Percentiles rank a stretch among this genome's conserved stretches.
phyloP scores from a whole-genome alignment of 1,284 basidiomycete genomes.

The Taiwanofungus camphoratus region DNA sequence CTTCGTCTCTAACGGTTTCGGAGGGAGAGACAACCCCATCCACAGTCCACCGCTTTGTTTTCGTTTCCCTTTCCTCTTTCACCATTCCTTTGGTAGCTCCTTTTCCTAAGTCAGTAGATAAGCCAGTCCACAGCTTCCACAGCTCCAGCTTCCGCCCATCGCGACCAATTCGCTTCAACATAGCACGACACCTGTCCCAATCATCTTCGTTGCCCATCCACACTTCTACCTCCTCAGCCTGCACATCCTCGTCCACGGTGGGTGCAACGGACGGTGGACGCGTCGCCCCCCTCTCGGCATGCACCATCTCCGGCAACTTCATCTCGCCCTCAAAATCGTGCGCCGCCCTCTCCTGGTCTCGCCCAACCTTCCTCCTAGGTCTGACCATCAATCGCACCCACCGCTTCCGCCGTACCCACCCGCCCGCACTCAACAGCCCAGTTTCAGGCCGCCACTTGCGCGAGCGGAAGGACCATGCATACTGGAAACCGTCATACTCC shows the following conservation, averaged over 20 bases:
- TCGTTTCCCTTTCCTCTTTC: slow-evolving; percentile 1
- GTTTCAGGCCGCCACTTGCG: slow-evolving; percentile 59
- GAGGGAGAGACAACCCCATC: too few species aligned
- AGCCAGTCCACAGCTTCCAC: slow-evolving; percentile 58
- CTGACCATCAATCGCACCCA: slow-evolving; percentile 81
- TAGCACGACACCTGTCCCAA: slow-evolving; percentile 53
- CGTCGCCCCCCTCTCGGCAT: slow-evolving; percentile 14
- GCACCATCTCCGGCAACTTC: slow-evolving; percentile 6
- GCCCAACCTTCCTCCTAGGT: slow-evolving; percentile 31
- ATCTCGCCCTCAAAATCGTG: slow-evolving; percentile 1
- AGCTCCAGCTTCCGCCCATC: slow-evolving; percentile 70
- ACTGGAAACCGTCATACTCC: slow-evolving; percentile 78
- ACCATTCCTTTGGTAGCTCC: background rate
- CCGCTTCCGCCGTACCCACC: slow-evolving; percentile 67
- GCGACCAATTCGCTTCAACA: slow-evolving; percentile 46
- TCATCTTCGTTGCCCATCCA: slow-evolving; percentile 46
- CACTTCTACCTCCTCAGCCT: slow-evolving; percentile 17
- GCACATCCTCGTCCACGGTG: slow-evolving; percentile 11
- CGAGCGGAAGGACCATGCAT: slow-evolving; percentile 68
- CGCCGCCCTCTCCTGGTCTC: slow-evolving; percentile 12
- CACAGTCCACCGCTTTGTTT: too few species aligned
- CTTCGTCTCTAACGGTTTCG: background rate
- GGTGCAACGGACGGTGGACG: slow-evolving; percentile 25
- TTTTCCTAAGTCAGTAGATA: slow-evolving; percentile 5
- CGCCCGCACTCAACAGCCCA: slow-evolving; percentile 53